A percentile compares a stretch with the other conserved stretches of the same genome.
Evolutionary conservation across 805 yeast genomes (phyloP).

Genomic region (Zygosaccharomyces rouxii): DNA sequence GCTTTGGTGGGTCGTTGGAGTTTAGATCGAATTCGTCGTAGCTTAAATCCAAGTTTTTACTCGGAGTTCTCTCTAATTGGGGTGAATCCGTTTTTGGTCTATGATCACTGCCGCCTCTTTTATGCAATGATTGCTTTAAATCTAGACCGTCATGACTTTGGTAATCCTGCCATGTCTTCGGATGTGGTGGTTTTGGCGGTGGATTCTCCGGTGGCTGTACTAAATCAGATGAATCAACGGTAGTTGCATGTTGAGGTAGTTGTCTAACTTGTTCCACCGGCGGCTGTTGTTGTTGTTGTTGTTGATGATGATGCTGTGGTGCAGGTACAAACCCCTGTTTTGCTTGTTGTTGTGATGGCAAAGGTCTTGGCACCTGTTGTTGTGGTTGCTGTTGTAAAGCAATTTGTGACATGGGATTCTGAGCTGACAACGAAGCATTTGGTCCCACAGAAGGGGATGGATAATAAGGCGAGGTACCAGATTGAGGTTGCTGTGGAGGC

Average conservation of each 20-base stretch:
- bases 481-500: conserved; percentile 2
- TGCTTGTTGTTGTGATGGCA: conserved; percentile 7
- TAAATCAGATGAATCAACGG: neutral
- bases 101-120: neutral
- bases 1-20: conserved; percentile 10
- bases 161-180: conserved; percentile 8
- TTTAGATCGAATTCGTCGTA: conserved; percentile 22
- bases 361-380: conserved; percentile 2
- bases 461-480: conserved; percentile 8
- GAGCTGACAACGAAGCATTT: neutral
- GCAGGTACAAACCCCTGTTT: neutral
- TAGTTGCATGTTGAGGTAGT: conserved; percentile 1
- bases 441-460: conserved; percentile 1
- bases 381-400: neutral
- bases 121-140: neutral
- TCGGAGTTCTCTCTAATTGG: conserved; percentile 1
- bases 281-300: conserved; percentile 10
- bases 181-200: conserved; percentile 19
- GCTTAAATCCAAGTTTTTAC: conserved; percentile 15
- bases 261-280: conserved; percentile 1
- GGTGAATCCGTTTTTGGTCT: neutral
- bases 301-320: conserved; percentile 1
- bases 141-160: conserved; percentile 7
- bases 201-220: conserved; percentile 8
- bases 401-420: neutral